phyloP scores from a whole-genome alignment of 202 grass and related monocot genomes.

The Dendrocalamus latiflorus region DNA sequence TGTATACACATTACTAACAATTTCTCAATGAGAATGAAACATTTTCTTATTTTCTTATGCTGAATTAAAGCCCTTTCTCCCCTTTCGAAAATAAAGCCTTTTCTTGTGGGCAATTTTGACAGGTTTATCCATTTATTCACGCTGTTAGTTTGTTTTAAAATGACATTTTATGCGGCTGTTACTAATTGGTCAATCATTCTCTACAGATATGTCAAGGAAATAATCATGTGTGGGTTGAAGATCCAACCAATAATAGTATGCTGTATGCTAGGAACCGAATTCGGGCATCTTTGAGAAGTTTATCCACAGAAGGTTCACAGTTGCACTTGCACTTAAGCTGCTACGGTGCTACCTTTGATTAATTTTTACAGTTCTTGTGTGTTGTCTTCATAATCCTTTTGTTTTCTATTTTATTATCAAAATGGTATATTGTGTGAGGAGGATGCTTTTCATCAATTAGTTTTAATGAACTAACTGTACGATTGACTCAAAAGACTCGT shows the following conservation, averaged over 20 bases:
- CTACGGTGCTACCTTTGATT: not conserved
- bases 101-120: not conserved
- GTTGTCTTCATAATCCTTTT: slow-evolving; percentile 2
- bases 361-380: not conserved
- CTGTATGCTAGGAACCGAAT: slow-evolving; percentile 78
- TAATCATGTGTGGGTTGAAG: slow-evolving; percentile 83
- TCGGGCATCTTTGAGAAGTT: slow-evolving; percentile 58
- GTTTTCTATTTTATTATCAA: slow-evolving; percentile 6
- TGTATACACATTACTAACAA: not conserved
- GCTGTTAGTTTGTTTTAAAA: not conserved
- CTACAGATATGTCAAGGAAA: slow-evolving; percentile 75
- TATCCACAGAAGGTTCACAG: slow-evolving; percentile 43
- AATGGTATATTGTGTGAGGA: not conserved
- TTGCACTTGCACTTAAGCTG: no score
- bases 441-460: slow-evolving; percentile 3
- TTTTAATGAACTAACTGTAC: slow-evolving; percentile 9
- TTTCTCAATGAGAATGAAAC: not conserved
- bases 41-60: no score
- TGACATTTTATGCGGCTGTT: no score
- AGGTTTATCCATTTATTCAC: not conserved
- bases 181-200: slow-evolving; percentile 17
- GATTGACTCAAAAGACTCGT: not conserved
- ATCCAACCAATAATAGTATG: slow-evolving; percentile 85
- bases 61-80: no score
- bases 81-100: no score